Evolutionary conservation across 805 yeast species (phyloP).

Genomic region (Cyberlindnera galapagoensis): DNA sequence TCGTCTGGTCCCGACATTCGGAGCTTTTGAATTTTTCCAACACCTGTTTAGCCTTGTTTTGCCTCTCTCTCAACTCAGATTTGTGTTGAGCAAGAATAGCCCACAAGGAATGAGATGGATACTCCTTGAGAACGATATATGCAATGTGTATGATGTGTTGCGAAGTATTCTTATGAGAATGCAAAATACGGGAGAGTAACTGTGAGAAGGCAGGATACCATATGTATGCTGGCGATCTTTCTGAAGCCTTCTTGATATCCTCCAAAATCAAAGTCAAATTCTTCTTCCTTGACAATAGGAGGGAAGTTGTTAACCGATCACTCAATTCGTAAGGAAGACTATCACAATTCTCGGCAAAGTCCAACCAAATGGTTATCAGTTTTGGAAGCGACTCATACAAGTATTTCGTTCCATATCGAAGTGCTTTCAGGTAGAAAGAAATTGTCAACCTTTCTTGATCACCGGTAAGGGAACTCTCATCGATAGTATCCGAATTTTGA

Average conservation of each 20-base stretch:
- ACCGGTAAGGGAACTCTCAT: constrained; percentile 34
- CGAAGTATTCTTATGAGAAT: constrained; percentile 49
- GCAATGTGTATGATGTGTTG: constrained; percentile 53
- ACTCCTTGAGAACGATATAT: constrained; percentile 47
- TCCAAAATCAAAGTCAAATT: constrained; percentile 41
- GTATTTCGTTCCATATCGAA: constrained; percentile 55
- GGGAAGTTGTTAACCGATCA: constrained; percentile 11
- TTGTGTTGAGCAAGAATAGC: constrained; percentile 63
- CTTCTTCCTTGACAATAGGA: constrained; percentile 25
- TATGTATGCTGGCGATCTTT: constrained; percentile 42
- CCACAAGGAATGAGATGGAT: constrained; percentile 87
- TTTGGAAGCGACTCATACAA: constrained; percentile 84
- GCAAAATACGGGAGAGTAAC: constrained; percentile 70
- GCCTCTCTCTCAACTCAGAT: constrained; percentile 45
- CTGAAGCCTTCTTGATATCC: constrained; percentile 38
- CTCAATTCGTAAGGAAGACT: constrained; percentile 16
- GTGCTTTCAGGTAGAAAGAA: constrained; percentile 48
- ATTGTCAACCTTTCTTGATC: constrained; percentile 50
- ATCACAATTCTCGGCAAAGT: constrained; percentile 40
- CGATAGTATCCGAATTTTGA: constrained; percentile 10
- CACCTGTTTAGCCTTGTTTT: constrained; percentile 39
- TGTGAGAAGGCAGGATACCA: constrained; percentile 90
- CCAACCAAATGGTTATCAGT: constrained; percentile 87
- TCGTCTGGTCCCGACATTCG: constrained; percentile 15
- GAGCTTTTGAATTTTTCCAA: constrained; percentile 25